Conservation (phyloP, 345 rosid species). For the Melastoma malabathricum region DNA sequence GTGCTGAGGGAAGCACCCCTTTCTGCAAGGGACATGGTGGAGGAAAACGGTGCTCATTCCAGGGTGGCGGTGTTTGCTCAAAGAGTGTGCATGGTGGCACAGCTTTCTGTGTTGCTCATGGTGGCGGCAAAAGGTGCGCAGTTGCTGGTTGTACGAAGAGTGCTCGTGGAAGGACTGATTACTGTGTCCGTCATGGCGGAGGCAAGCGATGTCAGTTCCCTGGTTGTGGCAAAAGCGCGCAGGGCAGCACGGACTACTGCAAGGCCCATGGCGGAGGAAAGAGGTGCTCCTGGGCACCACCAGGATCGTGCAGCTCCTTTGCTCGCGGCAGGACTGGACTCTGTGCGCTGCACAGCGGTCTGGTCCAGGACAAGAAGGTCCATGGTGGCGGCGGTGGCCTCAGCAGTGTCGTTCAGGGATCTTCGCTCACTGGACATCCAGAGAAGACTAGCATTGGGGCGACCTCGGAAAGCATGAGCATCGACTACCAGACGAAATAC, state of each 20-base stretch:
- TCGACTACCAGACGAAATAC: slow-evolving; percentile 30
- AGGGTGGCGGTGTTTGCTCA: slow-evolving; percentile 66
- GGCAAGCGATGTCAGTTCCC: slow-evolving; percentile 76
- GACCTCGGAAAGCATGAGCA: slow-evolving; percentile 39
- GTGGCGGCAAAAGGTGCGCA: slow-evolving; percentile 96
- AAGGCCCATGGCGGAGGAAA: slow-evolving; percentile 99
- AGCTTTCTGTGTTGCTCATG: slow-evolving; percentile 93
- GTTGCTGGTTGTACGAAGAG: slow-evolving; percentile 81
- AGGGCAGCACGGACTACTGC: slow-evolving; percentile 96
- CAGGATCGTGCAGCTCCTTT: slow-evolving; percentile 55
- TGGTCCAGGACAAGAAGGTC: slow-evolving; percentile 78
- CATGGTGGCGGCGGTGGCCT: slow-evolving; percentile 68
- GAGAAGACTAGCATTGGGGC: slow-evolving; percentile 47
- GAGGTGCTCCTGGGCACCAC: slow-evolving; percentile 87
- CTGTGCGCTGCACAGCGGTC: slow-evolving; percentile 69
- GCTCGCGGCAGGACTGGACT: slow-evolving; percentile 85
- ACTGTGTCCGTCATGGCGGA: slow-evolving; percentile 95
- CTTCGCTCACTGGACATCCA: slow-evolving; percentile 17
- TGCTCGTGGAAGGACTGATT: slow-evolving; percentile 93
- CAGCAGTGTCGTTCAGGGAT: slow-evolving; percentile 41
- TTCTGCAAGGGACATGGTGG: slow-evolving; percentile 99
- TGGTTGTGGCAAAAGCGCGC: slow-evolving; percentile 95
- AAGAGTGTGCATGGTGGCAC: slow-evolving; percentile 99
- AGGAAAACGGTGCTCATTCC: slow-evolving; percentile 84
- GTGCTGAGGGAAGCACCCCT: slow-evolving; percentile 97